phyloP scores from a whole-genome alignment of 108 stramenopile species.

The Nitzschia inconspicua region DNA sequence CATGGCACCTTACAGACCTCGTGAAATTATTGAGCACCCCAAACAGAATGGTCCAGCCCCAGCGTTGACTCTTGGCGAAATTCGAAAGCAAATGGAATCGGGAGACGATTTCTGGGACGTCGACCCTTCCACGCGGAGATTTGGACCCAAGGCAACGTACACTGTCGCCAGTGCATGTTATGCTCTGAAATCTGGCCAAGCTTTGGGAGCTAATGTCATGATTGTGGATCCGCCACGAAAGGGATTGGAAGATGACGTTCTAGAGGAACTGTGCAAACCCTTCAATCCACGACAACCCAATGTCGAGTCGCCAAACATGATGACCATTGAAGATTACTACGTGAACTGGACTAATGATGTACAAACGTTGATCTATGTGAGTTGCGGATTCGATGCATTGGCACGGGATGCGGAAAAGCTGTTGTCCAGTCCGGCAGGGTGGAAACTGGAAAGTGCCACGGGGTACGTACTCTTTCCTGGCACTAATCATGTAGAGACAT shows the following conservation, averaged over 20 bases:
- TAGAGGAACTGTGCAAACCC: constrained; percentile 70
- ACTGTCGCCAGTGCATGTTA: constrained; percentile 70
- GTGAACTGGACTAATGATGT: constrained; percentile 76
- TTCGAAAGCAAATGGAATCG: constrained; percentile 30
- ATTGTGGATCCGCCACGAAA: constrained; percentile 96
- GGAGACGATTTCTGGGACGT: constrained; percentile 7
- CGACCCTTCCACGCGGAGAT: constrained; percentile 13
- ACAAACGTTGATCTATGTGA: constrained; percentile 90
- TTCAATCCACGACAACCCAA: constrained; percentile 64
- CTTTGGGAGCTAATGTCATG: constrained; percentile 84
- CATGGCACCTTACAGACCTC: background rate
- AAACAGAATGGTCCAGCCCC: background rate
- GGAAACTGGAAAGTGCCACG: constrained; percentile 85
- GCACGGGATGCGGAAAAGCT: constrained; percentile 85
- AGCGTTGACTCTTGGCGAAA: constrained; percentile 27
- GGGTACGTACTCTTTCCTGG: constrained; percentile 96
- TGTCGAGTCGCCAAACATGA: constrained; percentile 45
- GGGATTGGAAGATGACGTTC: constrained; percentile 83
- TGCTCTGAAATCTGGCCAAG: constrained; percentile 78
- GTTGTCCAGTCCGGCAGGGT: constrained; percentile 67
- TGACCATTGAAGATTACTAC: constrained; percentile 49
- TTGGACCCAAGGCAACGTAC: constrained; percentile 46
- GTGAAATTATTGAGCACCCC: constrained; percentile 4
- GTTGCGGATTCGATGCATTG: constrained; percentile 96
- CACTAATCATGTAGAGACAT: constrained; percentile 92